Percentiles rank a stretch among this genome's conserved stretches.
These are phyloP conservation scores for Lasiodiplodia sp. DNA, from an alignment of 2,329 filamentous ascomycete species.

Conservation along the genomic window DNA sequence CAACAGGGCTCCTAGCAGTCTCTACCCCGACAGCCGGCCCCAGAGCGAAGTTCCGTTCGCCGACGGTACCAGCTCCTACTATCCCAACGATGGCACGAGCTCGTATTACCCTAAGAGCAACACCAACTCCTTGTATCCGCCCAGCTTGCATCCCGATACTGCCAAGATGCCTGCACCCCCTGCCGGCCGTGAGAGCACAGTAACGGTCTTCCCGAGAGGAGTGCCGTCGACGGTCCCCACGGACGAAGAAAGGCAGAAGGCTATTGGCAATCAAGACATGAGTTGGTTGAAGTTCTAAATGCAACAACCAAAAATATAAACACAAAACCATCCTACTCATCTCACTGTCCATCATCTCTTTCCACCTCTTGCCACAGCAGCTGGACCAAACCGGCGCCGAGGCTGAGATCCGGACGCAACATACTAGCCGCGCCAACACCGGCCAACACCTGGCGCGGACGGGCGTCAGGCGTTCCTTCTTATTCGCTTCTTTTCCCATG, in stretches of 20 bases:
- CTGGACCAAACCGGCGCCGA: background rate
- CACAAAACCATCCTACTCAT: background rate
- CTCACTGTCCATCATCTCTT: background rate
- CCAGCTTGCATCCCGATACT: slow-evolving; percentile 28
- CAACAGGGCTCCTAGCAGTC: slow-evolving; percentile 50
- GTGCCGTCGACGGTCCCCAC: slow-evolving; percentile 35
- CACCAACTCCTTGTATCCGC: slow-evolving; percentile 34
- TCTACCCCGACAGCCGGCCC: slow-evolving; percentile 52
- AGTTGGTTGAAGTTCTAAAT: slow-evolving; percentile 75
- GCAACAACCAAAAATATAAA: background rate
- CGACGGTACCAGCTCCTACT: slow-evolving; percentile 63
- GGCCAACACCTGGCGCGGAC: background rate
- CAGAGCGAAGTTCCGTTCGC: slow-evolving; percentile 57
- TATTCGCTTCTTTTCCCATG: slow-evolving; percentile 15
- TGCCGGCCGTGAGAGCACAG: slow-evolving; percentile 50
- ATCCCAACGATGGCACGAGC: slow-evolving; percentile 63
- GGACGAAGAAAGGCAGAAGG: slow-evolving; percentile 41
- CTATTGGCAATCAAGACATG: slow-evolving; percentile 64
- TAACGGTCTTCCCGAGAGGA: slow-evolving; percentile 49
- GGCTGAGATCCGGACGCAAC: background rate
- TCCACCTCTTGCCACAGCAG: background rate
- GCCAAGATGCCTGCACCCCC: slow-evolving; percentile 38
- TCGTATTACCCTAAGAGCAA: slow-evolving; percentile 56
- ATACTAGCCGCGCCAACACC: background rate
- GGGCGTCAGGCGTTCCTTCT: slow-evolving; percentile 24